Conservation (phyloP, 1,284 basidiomycete genomes). For the Cutaneotrichosporon sp. region DNA sequence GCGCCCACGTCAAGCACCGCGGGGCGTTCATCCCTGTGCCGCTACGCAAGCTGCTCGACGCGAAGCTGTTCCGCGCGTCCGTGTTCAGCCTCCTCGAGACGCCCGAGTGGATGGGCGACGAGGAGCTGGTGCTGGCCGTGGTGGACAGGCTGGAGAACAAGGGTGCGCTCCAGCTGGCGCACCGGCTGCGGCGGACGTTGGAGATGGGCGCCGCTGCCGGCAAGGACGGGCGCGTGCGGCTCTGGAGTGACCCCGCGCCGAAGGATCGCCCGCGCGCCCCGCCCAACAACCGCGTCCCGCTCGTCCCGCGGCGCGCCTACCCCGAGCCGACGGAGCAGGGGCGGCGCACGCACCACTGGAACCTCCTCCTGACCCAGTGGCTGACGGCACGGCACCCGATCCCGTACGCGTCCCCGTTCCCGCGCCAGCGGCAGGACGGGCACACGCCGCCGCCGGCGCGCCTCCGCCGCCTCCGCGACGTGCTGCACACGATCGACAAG, state of each 20-base stretch:
- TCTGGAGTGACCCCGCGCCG: constrained; percentile 9
- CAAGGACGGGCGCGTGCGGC: constrained; percentile 1
- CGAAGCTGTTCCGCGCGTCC: constrained; percentile 38
- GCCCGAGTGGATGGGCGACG: constrained; percentile 34
- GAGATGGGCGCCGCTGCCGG: constrained; percentile 6
- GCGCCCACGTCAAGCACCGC: not conserved
- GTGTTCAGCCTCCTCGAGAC: constrained; percentile 39
- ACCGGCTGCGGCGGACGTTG: constrained; percentile 28
- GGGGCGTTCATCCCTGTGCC: constrained; percentile 24
- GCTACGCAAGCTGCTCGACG: constrained; percentile 34
- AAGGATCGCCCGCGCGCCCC: constrained; percentile 1
- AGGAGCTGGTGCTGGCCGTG: constrained; percentile 23
- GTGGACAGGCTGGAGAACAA: constrained; percentile 26
- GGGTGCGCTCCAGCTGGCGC: constrained; percentile 42
- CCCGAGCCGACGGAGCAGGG: constrained; percentile 8
- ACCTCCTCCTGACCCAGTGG: constrained; percentile 16
- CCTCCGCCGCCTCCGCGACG: constrained; percentile 33
- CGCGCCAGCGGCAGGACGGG: not conserved
- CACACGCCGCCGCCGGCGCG: constrained; percentile 8
- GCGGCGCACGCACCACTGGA: constrained; percentile 22
- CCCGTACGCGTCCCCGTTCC: constrained; percentile 12
- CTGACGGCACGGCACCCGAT: constrained; percentile 16
- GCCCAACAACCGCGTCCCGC: constrained; percentile 17
- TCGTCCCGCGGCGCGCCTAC: constrained; percentile 8
- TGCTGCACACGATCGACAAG: constrained; percentile 33